phyloP scores from a whole-genome alignment of 2,329 filamentous ascomycete species.

The Aureobasidium uvarum region DNA sequence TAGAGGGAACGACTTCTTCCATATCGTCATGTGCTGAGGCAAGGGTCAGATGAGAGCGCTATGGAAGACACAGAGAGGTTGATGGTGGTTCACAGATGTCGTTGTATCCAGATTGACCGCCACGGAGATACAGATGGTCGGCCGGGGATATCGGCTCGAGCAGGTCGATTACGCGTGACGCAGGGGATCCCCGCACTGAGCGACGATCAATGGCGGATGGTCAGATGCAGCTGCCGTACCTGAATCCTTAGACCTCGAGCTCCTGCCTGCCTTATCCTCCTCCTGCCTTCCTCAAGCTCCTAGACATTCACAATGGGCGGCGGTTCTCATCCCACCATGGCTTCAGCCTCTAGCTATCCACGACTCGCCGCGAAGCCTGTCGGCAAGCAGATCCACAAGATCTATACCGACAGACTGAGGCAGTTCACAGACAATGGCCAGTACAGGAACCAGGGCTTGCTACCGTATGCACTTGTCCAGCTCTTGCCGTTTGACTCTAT shows the following conservation, averaged over 20 bases:
- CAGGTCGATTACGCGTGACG: not conserved
- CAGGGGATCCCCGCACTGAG: constrained; percentile 10
- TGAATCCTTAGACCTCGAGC: not conserved
- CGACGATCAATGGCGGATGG: not conserved
- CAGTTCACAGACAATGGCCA: constrained; percentile 79
- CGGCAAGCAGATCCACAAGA: constrained; percentile 77
- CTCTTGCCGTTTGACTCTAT: not conserved
- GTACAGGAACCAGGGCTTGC: constrained; percentile 41
- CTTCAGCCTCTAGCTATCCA: constrained; percentile 46
- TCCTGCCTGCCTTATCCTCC: not conserved
- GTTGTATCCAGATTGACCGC: not conserved
- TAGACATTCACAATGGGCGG: constrained; percentile 39
- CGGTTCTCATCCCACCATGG: constrained; percentile 36
- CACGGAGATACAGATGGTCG: not conserved
- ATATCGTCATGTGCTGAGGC: not conserved
- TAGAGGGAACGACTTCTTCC: not conserved
- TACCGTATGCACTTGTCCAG: constrained; percentile 53
- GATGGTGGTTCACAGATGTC: not conserved
- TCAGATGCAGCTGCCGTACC: constrained; percentile 19
- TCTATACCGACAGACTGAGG: constrained; percentile 79
- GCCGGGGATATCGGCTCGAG: not conserved
- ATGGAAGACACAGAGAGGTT: not conserved
- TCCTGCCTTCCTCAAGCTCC: not conserved
- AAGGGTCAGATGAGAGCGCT: not conserved
- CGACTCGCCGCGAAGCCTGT: constrained; percentile 54